Base-by-base conservation (phyloP, 2,329 filamentous ascomycete genomes). In the Fusarium phyllophilum region DNA sequence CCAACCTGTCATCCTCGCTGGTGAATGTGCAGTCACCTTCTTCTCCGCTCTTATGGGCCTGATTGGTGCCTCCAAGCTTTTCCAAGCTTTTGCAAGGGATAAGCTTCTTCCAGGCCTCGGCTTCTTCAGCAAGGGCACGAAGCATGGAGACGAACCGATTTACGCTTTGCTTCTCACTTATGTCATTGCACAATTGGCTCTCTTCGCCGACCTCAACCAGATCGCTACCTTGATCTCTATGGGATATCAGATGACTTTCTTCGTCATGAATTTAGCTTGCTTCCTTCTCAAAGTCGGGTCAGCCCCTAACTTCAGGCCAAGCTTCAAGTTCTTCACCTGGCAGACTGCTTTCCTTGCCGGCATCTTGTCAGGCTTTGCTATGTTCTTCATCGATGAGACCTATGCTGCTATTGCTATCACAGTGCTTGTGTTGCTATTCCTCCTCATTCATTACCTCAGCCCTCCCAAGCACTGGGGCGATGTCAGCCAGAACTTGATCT, bases 181-280 rank as follows among this genome's bases (percentile, higher is more conserved):
- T 78, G 74, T 89, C 8, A 89, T 96, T 63, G 91, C 94, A 2
- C 94, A 97, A 79, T 73, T 95, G 34, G 94, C 94, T 0, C 92
- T 97, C 82, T 88, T 97, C 57, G 92, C 93, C 49, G 91, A 97
- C 78, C 89, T 97, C 74, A 96, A 97, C 80, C 92, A 94, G 78
- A 97, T 97, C 76, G 94, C 94, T 11, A 96, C 94, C 0, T 91
- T 97, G 65, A 94, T 97, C 51, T 96, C 94, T 5, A 97, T 97
- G 93, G 93, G 93, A 22, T 97, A 96, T 79, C 89, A 96, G 87
- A 96, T 97, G 92, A 97, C 94, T 0, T 97, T 97, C 78, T 89
- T 97, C 57, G 93, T 96, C 45, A 96, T 94, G 82, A 97, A 97
- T 73, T 83, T 97, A 14, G 94, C 94, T 12, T 97, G 94, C 75